Evolutionary conservation across 768 basidiomycete genomes (phyloP).

Genomic region (Suillus cothurnatus): DNA sequence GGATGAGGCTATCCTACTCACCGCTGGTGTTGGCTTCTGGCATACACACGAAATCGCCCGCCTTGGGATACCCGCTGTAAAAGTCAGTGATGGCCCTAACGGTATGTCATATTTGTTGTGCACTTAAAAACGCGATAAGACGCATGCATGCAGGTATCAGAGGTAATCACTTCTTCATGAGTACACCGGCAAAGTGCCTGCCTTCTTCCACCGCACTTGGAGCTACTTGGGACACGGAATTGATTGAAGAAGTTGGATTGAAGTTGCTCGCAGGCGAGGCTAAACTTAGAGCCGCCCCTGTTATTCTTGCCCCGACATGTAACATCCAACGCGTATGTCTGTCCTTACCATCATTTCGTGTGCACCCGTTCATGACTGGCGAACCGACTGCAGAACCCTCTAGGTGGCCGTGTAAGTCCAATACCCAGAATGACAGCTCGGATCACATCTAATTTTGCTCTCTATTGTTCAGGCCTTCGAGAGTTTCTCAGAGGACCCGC

Average conservation of each 20-base stretch:
- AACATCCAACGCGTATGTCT: conserved; percentile 73
- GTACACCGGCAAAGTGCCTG: conserved; percentile 78
- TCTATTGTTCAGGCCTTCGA: conserved; percentile 60
- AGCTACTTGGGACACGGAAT: conserved; percentile 70
- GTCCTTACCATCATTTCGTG: conserved; percentile 16
- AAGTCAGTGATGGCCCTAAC: conserved; percentile 83
- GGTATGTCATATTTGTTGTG: conserved; percentile 40
- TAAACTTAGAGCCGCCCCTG: conserved; percentile 66
- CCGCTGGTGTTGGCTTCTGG: conserved; percentile 79
- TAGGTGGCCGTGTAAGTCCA: conserved; percentile 61
- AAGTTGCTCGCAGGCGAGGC: conserved; percentile 73
- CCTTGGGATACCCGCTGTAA: conserved; percentile 70
- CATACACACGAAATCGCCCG: conserved; percentile 67
- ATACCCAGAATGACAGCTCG: neutral
- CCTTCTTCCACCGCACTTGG: conserved; percentile 76
- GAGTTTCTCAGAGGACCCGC: conserved; percentile 79
- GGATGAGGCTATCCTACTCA: conserved; percentile 74
- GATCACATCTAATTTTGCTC: conserved; percentile 13
- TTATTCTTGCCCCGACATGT: conserved; percentile 79
- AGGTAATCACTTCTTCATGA: conserved; percentile 80
- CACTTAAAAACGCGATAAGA: neutral
- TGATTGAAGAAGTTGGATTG: conserved; percentile 62
- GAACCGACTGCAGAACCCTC: conserved; percentile 50
- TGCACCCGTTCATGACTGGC: neutral
- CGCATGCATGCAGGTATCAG: conserved; percentile 43